phyloP scores from a whole-genome alignment of 2,329 filamentous ascomycete genomes.

The Microdochium bolleyi region DNA sequence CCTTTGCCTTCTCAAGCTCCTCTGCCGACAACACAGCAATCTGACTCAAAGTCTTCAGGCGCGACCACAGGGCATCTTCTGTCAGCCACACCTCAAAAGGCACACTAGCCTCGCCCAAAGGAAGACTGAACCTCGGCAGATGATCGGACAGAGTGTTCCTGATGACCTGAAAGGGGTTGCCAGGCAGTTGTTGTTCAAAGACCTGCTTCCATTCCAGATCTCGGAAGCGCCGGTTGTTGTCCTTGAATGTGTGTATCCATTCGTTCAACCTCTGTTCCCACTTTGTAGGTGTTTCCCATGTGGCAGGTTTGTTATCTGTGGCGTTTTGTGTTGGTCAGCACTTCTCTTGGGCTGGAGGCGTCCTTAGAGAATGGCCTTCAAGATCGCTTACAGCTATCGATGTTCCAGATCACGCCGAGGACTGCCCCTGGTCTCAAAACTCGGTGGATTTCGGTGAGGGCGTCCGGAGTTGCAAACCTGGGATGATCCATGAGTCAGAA shows the following conservation, averaged over 20 bases:
- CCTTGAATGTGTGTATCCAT: constrained; percentile 45
- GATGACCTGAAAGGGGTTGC: constrained; percentile 42
- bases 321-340: constrained; percentile 6
- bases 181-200: constrained; percentile 51
- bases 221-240: constrained; percentile 57
- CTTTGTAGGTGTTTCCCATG: constrained; percentile 43
- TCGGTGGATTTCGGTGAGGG: constrained; percentile 59
- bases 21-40: constrained; percentile 50
- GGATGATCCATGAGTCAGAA: background rate
- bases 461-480: constrained; percentile 60
- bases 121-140: constrained; percentile 47
- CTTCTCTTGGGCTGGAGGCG: background rate
- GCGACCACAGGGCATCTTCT: constrained; percentile 53
- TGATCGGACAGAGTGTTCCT: constrained; percentile 28
- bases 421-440: constrained; percentile 51
- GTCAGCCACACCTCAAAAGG: constrained; percentile 50
- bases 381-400: constrained; percentile 54
- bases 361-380: background rate
- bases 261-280: constrained; percentile 59
- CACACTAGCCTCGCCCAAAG: constrained; percentile 47
- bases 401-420: constrained; percentile 66
- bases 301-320: constrained; percentile 54
- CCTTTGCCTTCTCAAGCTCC: constrained; percentile 37
- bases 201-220: constrained; percentile 55
- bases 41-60: constrained; percentile 60